phyloP scores from a whole-genome alignment of 1,284 basidiomycete species.

The Rugiboletus extremiorientalis region DNA sequence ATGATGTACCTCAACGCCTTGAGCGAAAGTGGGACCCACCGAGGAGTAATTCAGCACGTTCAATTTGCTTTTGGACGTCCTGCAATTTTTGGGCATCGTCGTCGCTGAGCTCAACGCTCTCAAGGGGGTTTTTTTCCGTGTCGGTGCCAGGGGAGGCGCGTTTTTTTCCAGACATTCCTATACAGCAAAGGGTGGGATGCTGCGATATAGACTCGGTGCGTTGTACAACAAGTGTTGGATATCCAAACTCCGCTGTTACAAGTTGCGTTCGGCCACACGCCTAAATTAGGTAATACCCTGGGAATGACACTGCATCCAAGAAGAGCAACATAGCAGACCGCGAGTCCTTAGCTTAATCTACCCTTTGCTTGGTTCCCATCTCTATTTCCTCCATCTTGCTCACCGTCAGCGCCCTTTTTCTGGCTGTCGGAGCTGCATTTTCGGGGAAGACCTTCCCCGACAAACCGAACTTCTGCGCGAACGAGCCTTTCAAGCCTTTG shows the following conservation, averaged over 20 bases:
- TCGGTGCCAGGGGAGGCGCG: slow-evolving; percentile 73
- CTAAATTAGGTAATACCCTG: slow-evolving; percentile 10
- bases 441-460: slow-evolving; percentile 32
- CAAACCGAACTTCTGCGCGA: slow-evolving; percentile 35
- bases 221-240: slow-evolving; percentile 24
- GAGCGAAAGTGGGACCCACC: slow-evolving; percentile 47
- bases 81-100: slow-evolving; percentile 68
- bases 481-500: slow-evolving; percentile 57
- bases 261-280: slow-evolving; percentile 6
- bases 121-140: slow-evolving; percentile 63
- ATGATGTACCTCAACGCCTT: background rate
- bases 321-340: background rate
- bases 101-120: slow-evolving; percentile 63
- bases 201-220: slow-evolving; percentile 1
- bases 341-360: slow-evolving; percentile 48
- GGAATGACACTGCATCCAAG: background rate
- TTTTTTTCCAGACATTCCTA: slow-evolving; percentile 55
- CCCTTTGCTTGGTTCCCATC: slow-evolving; percentile 65
- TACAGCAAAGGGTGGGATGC: slow-evolving; percentile 3
- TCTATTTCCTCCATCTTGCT: slow-evolving; percentile 54
- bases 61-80: slow-evolving; percentile 60
- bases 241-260: slow-evolving; percentile 33
- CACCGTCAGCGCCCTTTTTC: slow-evolving; percentile 39
- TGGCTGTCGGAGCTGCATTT: slow-evolving; percentile 36
- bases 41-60: slow-evolving; percentile 64